Evolutionary conservation across 768 basidiomycete genomes (phyloP).

Genomic region (Trametes maxima): DNA sequence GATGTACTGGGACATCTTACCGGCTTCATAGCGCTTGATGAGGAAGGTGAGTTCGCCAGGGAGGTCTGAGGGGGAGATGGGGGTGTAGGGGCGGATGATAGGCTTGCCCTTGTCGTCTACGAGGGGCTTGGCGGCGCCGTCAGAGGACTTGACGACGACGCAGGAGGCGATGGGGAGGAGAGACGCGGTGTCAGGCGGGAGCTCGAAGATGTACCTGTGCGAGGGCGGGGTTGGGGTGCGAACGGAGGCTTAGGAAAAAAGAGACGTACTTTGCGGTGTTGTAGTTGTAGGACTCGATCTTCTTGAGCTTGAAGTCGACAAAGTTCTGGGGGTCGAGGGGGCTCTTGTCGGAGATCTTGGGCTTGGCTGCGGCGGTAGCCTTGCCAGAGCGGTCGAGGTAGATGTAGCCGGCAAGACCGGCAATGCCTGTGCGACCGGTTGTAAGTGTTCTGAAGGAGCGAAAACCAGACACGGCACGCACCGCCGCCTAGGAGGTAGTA

Average conservation of each 20-base stretch:
- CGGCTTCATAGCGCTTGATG: constrained; percentile 83
- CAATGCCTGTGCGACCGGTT: constrained; percentile 28
- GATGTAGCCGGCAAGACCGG: constrained; percentile 44
- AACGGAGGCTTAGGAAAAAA: neutral
- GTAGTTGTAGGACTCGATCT: constrained; percentile 88
- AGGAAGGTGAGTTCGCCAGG: constrained; percentile 79
- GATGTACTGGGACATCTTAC: constrained; percentile 85
- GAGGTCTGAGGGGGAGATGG: constrained; percentile 75
- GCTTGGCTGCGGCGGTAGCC: constrained; percentile 24
- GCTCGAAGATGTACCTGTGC: constrained; percentile 72
- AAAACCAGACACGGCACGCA: constrained; percentile 30
- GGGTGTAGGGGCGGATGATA: constrained; percentile 91
- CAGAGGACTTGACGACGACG: constrained; percentile 74
- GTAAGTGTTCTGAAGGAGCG: constrained; percentile 35
- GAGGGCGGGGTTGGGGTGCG: neutral
- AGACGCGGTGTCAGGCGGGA: constrained; percentile 77
- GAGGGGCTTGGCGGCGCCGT: constrained; percentile 52
- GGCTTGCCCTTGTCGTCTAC: constrained; percentile 83
- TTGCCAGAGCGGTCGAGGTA: constrained; percentile 47
- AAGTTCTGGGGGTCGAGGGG: constrained; percentile 77
- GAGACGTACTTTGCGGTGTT: constrained; percentile 74
- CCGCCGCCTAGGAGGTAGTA: constrained; percentile 52
- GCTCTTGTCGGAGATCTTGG: constrained; percentile 52
- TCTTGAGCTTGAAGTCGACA: constrained; percentile 80
- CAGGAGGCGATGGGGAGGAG: constrained; percentile 80